A percentile compares a stretch with the other conserved stretches of the same genome.
Conservation (phyloP, 148 eudicot species). For the Rhododendron ovatum region DNA sequence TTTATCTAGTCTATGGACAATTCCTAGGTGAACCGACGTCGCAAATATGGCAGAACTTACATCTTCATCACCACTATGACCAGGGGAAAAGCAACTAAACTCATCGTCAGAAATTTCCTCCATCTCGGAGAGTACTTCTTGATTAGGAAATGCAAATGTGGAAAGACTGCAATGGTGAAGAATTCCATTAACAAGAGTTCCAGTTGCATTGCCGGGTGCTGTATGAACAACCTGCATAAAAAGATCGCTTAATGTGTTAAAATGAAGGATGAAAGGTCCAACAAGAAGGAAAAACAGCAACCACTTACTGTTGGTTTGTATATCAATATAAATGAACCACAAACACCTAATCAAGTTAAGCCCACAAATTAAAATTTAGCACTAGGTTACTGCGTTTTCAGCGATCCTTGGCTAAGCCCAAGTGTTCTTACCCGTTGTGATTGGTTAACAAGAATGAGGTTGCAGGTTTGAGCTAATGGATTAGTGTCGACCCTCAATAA, state of each 20-base stretch:
- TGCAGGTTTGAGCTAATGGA: not conserved
- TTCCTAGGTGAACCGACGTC: constrained; percentile 75
- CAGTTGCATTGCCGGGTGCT: constrained; percentile 87
- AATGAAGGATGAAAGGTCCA: not conserved
- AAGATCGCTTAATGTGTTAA: not conserved
- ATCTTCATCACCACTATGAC: constrained; percentile 18
- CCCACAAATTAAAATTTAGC: not conserved
- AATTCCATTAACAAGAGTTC: constrained; percentile 91
- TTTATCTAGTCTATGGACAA: constrained; percentile 95
- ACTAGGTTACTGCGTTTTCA: not conserved
- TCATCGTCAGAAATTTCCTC: constrained; percentile 58
- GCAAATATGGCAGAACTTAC: constrained; percentile 19
- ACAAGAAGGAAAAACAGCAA: not conserved
- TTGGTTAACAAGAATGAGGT: not conserved
- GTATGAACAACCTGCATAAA: constrained; percentile 82
- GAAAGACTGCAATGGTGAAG: constrained; percentile 89
- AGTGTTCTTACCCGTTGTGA: not conserved
- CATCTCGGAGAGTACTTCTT: constrained; percentile 32
- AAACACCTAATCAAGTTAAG: not conserved
- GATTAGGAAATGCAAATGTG: constrained; percentile 33
- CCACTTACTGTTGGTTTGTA: not conserved
- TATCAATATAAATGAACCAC: not conserved
- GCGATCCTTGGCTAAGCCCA: not conserved
- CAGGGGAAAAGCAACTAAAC: constrained; percentile 10
- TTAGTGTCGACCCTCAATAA: not conserved